phyloP scores from a whole-genome alignment of 1,284 basidiomycete genomes.

The Wolfiporia cocos region DNA sequence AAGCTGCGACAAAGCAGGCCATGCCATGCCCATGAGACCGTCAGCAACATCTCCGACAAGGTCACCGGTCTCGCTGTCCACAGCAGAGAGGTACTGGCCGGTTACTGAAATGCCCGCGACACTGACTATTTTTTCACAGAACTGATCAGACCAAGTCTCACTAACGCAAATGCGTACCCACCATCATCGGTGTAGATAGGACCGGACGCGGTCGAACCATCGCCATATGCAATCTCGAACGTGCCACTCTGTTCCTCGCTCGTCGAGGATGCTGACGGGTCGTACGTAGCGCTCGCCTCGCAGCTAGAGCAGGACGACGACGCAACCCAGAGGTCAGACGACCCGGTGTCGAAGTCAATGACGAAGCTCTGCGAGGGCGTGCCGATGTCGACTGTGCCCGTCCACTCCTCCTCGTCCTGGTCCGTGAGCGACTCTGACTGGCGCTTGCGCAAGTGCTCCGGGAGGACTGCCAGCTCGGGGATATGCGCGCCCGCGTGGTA shows the following conservation, averaged over 20 bases:
- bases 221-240: slow-evolving; percentile 47
- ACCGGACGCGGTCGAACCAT: slow-evolving; percentile 46
- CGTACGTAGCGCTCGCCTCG: slow-evolving; percentile 19
- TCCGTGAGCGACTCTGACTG: slow-evolving; percentile 14
- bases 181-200: slow-evolving; percentile 45
- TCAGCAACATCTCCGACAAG: slow-evolving; percentile 12
- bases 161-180: too few species aligned
- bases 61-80: slow-evolving; percentile 8
- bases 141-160: too few species aligned
- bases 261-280: slow-evolving; percentile 31
- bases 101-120: slow-evolving; percentile 14
- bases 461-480: slow-evolving; percentile 6
- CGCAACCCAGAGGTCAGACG: slow-evolving; percentile 23
- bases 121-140: too few species aligned
- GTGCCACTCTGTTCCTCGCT: slow-evolving; percentile 22
- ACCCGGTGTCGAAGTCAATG: slow-evolving; percentile 25
- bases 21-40: slow-evolving; percentile 20
- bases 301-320: slow-evolving; percentile 16
- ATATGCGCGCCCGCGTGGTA: slow-evolving; percentile 8
- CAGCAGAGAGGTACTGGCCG: slow-evolving; percentile 12
- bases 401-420: slow-evolving; percentile 15
- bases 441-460: slow-evolving; percentile 6
- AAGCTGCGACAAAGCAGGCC: slow-evolving; percentile 15
- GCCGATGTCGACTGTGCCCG: slow-evolving; percentile 17
- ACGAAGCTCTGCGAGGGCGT: slow-evolving; percentile 15